These are phyloP conservation scores for Pythium diclinum DNA, from an alignment of 352 stramenopile genomes.

Conservation along the genomic window DNA sequence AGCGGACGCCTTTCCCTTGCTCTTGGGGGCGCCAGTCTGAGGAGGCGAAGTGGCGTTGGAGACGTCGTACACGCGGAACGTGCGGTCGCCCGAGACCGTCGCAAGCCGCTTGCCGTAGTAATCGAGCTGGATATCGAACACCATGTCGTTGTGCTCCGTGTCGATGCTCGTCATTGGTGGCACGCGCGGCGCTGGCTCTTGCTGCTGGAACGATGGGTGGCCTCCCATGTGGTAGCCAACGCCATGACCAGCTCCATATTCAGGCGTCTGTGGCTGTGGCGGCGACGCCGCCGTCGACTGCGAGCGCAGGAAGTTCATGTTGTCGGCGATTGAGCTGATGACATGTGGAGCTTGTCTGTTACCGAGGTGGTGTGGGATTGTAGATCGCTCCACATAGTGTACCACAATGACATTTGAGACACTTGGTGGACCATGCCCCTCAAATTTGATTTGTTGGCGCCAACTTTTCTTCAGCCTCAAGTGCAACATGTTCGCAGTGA, in stretches of 20 bases:
- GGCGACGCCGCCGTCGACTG: slow-evolving; percentile 17
- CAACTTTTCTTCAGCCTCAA: slow-evolving; percentile 12
- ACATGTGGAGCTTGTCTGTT: slow-evolving; percentile 18
- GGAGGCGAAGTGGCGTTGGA: slow-evolving; percentile 40
- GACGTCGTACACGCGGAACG: slow-evolving; percentile 83
- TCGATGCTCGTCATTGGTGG: slow-evolving; percentile 63
- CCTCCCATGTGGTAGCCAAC: background rate
- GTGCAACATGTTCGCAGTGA: slow-evolving; percentile 67
- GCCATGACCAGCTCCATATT: slow-evolving; percentile 1
- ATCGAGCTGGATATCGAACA: slow-evolving; percentile 88
- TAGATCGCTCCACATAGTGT: slow-evolving; percentile 5
- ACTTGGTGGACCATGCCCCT: background rate
- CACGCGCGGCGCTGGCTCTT: slow-evolving; percentile 28
- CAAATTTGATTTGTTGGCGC: slow-evolving; percentile 25
- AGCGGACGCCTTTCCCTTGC: slow-evolving; percentile 11
- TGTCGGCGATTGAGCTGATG: slow-evolving; percentile 10
- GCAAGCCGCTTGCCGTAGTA: slow-evolving; percentile 84
- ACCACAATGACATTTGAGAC: slow-evolving; percentile 11
- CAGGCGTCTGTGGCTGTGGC: background rate
- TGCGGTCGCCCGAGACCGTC: slow-evolving; percentile 80
- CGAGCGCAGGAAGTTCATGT: slow-evolving; percentile 31
- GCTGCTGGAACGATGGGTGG: background rate
- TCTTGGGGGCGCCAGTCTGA: slow-evolving; percentile 11
- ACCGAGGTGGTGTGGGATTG: background rate
- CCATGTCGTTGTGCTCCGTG: slow-evolving; percentile 88